Evolutionary conservation across 1,284 basidiomycete species (phyloP), one percentile per base, ranked within the genome.

Genomic region (Pisolithus thermaeus): DNA sequence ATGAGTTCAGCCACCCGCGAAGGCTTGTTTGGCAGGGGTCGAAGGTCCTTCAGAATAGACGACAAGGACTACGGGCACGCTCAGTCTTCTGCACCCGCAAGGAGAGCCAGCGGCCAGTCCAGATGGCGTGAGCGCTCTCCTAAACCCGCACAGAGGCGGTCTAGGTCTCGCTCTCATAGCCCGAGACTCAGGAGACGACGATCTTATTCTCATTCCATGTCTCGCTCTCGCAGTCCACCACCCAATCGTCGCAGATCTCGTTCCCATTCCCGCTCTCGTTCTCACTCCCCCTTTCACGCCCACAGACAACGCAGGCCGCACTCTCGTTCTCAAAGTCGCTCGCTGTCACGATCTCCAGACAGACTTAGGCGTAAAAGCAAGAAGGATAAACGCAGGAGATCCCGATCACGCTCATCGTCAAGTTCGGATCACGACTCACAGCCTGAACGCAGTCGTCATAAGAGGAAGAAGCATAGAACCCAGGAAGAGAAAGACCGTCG

Each of bases 401-500:
- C 75, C 41, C 66, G 73, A 43, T 75, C 74, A 20, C 65, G 64
- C 37, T 67, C 71, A 4, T 58, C 54, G 4, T 69, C 68, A 18
- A 65, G 63, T 54, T 67, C 69, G 2, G 62, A 62, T 54, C 66
- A 69, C 2, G 61, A 61, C 23, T 70, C 71, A 44, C 70, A 70
- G 50, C 61, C 66, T 59, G 71, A 63, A 59, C 69, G 59, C 40
- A 74, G 67, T 60, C 69, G 68, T 47, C 70, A 68, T 30, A 76
- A 71, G 59, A 75, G 75, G 61, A 78, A 75, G 57, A 77, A 74
- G 53, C 67, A 65, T 51, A 61, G 66, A 63, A 76, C 60, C 67
- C 72, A 66, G 32, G 77, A 77, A 58, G 78, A 79, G 61, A 77
- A 72, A 59, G 81, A 83, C 58, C 75, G 79, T 53, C 75, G 74